Evolutionary conservation across 2,329 filamentous ascomycete genomes (phyloP), one percentile per base, ranked within the genome.

Genomic region (Phoma herbarum): DNA sequence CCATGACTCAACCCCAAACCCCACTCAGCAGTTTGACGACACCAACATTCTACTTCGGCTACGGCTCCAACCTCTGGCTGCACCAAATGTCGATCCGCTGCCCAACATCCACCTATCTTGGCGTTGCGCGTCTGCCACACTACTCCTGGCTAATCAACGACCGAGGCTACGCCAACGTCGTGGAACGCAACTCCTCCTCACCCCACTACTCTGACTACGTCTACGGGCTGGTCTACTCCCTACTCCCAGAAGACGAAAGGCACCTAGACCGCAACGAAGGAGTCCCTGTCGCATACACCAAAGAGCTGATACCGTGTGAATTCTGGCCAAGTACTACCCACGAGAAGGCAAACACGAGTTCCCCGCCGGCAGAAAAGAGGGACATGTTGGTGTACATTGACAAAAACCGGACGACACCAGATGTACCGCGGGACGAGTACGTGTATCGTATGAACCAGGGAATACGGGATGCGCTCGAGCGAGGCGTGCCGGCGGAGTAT

Each of bases 91-190:
- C 66, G 4, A 65, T 72, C 44, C 86, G 88, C 51, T 91, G 89
- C 70, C 83, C 83, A 1, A 73, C 70, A 14, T 85, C 86, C 2
- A 77, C 72, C 12, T 85, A 85, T 52, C 71, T 86, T 7, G 86
- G 86, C 42, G 77, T 90, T 49, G 89, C 82, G 3, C 76, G 83
- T 20, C 80, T 92, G 3, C 69, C 73, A 1, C 78, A 79, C 39
- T 89, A 86, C 80, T 78, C 74, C 43, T 92, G 88, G 87, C 80
- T 89, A 52, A 90, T 92, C 78, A 89, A 87, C 69, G 75, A 79
- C 44, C 82, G 88, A 1, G 88, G 88, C 14, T 90, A 88, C 71
- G 89, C 89, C 37, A 92, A 91, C 69, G 79, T 91, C n/a, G 82
- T 87, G 25, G 71, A 66, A 31, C n/a, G n/a, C 2, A 46, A 31